These are phyloP conservation scores for Taiozyma onychis DNA, from an alignment of 1,139 yeast species.

Conservation along the genomic window DNA sequence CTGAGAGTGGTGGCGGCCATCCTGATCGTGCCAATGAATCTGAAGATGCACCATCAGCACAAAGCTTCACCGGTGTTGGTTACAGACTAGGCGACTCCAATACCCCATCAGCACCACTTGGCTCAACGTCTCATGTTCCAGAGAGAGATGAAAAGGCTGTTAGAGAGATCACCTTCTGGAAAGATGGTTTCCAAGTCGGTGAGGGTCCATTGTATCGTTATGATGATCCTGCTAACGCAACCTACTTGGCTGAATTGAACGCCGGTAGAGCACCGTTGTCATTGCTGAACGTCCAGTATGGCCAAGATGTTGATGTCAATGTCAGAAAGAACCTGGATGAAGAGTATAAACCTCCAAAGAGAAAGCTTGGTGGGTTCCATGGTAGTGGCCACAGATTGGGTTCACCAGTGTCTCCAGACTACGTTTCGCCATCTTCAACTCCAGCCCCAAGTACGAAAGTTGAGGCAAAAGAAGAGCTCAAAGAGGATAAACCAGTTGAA, in stretches of 20 bases:
- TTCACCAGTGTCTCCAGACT: slow-evolving; percentile 78
- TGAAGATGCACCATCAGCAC: slow-evolving; percentile 30
- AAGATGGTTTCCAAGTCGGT: slow-evolving; percentile 91
- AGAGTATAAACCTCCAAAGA: slow-evolving; percentile 71
- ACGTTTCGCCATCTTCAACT: slow-evolving; percentile 10
- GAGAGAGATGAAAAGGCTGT: slow-evolving; percentile 47
- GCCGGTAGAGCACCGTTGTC: slow-evolving; percentile 92
- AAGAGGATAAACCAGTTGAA: slow-evolving; percentile 25
- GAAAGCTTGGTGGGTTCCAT: slow-evolving; percentile 60
- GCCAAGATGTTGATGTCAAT: slow-evolving; percentile 94
- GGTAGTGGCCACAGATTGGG: slow-evolving; percentile 92
- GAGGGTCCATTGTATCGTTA: slow-evolving; percentile 82
- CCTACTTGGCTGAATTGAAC: slow-evolving; percentile 72
- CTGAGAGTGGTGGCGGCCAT: slow-evolving; percentile 43
- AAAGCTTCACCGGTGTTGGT: slow-evolving; percentile 61
- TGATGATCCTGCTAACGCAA: slow-evolving; percentile 84
- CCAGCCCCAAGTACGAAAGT: slow-evolving; percentile 14
- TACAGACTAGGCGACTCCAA: slow-evolving; percentile 68
- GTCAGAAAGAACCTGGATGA: slow-evolving; percentile 81
- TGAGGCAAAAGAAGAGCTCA: slow-evolving; percentile 14
- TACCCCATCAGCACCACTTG: slow-evolving; percentile 36
- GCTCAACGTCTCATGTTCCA: slow-evolving; percentile 27
- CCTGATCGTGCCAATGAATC: slow-evolving; percentile 27
- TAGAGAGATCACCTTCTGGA: slow-evolving; percentile 89
- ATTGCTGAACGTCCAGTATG: slow-evolving; percentile 73